Evolutionary conservation across 2,329 filamentous ascomycete species (phyloP), one percentile per base, ranked within the genome.

Genomic region (Aureobasidium sp.): DNA sequence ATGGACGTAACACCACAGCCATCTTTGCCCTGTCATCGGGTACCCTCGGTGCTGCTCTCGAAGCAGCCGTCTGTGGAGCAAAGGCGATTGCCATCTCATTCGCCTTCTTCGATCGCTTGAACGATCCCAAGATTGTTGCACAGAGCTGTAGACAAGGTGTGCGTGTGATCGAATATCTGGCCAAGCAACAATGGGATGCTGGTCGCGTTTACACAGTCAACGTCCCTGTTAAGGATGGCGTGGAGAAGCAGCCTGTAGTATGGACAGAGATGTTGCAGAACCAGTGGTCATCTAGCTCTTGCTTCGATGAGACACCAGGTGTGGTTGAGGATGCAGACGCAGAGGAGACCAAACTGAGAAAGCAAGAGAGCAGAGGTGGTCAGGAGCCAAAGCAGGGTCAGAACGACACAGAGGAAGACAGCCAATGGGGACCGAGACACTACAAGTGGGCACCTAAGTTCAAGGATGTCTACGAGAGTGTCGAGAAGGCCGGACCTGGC

Each of bases 361-460:
- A 88, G 71, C 83, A 82, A 25, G 83, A 86, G 64, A 72, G 73
- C 64, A 71, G n/a, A 42, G 44, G 37, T 7, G 60, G 42, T 27
- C 77, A 77, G 4, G 76, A 77, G 66, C 68, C 70, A 70, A 73
- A 74, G 63, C 57, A 73, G 53, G 69, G 69, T 49, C 62, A 66
- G 63, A 68, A 67, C 13, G 66, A 66, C 29, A 69, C 68, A 70
- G 73, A 67, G 70, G 49, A 71, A 11, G 73, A 76, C 55, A 69
- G 76, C 44, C 77, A 81, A 34, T 86, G 91, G 72, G 82, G 79
- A 61, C 90, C 96, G 74, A 90, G 89, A 73, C 89, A 95, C 75
- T 97, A 97, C 80, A 95, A 93, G 76, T 97, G 94, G 94, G 86
- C 89, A 50, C 94, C 93, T 2, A 85, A 84, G 65, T 94, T 97